Base-by-base conservation (phyloP, 306 rosid genomes). In the Vachellia collinsii region DNA sequence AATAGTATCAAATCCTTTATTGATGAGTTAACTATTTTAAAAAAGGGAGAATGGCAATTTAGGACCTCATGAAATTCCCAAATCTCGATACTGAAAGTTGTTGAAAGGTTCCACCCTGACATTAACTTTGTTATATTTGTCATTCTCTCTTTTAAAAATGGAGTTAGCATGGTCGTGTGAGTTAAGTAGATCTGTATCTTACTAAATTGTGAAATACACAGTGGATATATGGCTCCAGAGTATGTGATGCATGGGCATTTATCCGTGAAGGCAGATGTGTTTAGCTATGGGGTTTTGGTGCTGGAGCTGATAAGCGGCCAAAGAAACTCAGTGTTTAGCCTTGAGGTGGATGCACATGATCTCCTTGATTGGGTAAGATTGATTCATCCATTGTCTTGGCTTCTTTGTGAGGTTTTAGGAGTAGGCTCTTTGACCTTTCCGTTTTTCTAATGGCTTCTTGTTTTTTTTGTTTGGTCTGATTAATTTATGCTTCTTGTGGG, bases 191-290 rank as follows among this genome's bases (percentile, higher is more conserved):
- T 70, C 5, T 41, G 2, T 22, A 14, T 22, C 54, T 69, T 43
- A 22, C 22, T 11, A 22, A 70, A 43, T 83, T 65, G 29, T 36
- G 75, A 82, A 65, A 76, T 20, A 42, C 46, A 41, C 85, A 95
- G 99, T 72, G 99, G 99, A 1, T 93, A 95, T 73, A 95, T 95
- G 98, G 98, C 99, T 50, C 99, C 99, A 0, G 99, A 95, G 70
- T 95, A 95, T 67, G 87, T 95, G 36, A 90, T 95, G 98, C 90
- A 90, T 25, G 99, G 99, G 9, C 87, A 85, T 37, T 78, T 95
- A 29, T 93, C 99, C 0, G 92, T 56, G 16, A 91, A 88, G 75
- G 98, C 97, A 0, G 99, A 95, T 4, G 98, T 95, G 17, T 95
- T 89, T 67, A 95, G 99, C 86, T 95, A 85, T 16, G 99, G 99